phyloP scores from a whole-genome alignment of 129 eudicot genomes.

The Pulicaria dysenterica region DNA sequence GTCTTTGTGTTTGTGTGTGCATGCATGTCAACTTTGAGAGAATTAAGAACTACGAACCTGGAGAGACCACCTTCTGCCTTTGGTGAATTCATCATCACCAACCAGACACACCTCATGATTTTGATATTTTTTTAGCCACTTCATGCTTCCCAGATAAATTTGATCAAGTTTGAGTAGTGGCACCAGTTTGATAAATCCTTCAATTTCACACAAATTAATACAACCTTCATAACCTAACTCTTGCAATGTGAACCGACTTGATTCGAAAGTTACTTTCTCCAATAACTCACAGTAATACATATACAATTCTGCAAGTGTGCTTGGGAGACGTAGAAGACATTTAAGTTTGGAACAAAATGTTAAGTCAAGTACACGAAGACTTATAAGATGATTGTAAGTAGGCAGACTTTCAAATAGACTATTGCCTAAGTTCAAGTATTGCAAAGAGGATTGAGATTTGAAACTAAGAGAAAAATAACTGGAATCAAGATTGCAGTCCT shows the following conservation, averaged over 20 bases:
- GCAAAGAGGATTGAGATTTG: background rate
- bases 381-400: conserved; percentile 11
- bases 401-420: conserved; percentile 5
- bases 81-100: conserved; percentile 5
- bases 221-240: conserved; percentile 23
- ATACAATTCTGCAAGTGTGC: background rate
- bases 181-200: background rate
- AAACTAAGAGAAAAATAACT: background rate
- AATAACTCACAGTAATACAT: background rate
- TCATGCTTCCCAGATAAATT: conserved; percentile 8
- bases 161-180: background rate
- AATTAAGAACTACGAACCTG: no score
- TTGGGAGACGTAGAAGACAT: no score
- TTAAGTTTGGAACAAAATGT: background rate
- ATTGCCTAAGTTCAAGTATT: conserved; percentile 15
- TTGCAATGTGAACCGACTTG: conserved; percentile 4
- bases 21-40: no score
- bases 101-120: background rate
- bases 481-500: background rate
- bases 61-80: background rate
- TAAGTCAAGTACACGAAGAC: conserved; percentile 19
- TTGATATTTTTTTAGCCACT: conserved; percentile 8
- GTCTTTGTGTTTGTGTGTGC: no score
- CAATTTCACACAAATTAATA: conserved; percentile 2
- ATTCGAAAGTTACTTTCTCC: conserved; percentile 16